Evolutionary conservation across 345 rosid genomes (phyloP), one percentile per base, ranked within the genome.

Genomic region (Eutrema yunnanense): DNA sequence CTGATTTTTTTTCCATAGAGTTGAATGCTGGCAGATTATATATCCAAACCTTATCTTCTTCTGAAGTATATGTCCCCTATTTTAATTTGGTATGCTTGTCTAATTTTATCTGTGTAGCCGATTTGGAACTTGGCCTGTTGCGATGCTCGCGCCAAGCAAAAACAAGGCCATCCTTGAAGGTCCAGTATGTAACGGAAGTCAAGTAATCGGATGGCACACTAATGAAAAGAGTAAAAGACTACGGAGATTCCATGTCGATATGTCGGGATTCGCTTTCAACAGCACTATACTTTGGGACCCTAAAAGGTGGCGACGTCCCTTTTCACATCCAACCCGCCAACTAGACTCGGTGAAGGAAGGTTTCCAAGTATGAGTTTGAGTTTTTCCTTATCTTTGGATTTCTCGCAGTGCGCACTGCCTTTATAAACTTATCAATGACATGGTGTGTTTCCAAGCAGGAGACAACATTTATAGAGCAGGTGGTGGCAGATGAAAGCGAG

Each of bases 101-200:
- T 69, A 4, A 16, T 41, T 29, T 57, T 58, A 29, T 29, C 52
- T 78, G 11, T 76, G 59, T 59, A 91, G 98, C 37, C 88, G 88
- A 42, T 94, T 94, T 80, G 97, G 98, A 67, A 86, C 92, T 47
- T 94, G 98, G 97, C 96, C 98, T 50, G 96, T 94, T 55, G 96
- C 92, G 11, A 89, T 94, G 96, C 92, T 94, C 42, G 94, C 92
- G 1, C 92, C 72, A 73, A 85, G 94, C 83, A 89, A 88, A 80
- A 91, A 85, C 84, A 94, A 90, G 81, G 98, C 94, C 44, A 80
- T 86, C 52, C 73, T 90, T 72, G 96, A 93, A 78, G 98, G 97
- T 70, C 95, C 96, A 1, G 85, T 94, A 19, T 94, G 97, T 84
- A 87, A 89, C 36, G 87, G 88, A 74, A 88, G 84, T 71, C 88